Conservation (phyloP, 2,329 filamentous ascomycete genomes). For the Reticulascus tulasneorum region DNA sequence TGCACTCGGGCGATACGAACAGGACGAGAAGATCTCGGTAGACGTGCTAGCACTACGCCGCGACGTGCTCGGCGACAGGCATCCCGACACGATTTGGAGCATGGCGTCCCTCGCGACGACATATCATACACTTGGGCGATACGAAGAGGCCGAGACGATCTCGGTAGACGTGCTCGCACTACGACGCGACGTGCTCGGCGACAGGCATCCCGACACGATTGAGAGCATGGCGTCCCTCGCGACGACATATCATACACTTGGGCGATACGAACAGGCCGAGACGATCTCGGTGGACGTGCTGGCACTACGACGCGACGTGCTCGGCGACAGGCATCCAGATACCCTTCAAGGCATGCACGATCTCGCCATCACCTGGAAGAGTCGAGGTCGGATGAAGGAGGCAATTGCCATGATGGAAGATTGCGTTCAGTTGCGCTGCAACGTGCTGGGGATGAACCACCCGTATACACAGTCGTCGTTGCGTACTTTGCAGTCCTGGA, state of each 20-base stretch:
- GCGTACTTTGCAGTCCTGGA: no score
- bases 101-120: slow-evolving; percentile 4
- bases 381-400: neutral
- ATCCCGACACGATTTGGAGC: slow-evolving; percentile 4
- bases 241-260: slow-evolving; percentile 14
- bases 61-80: slow-evolving; percentile 17
- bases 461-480: neutral
- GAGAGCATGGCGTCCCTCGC: slow-evolving; percentile 3
- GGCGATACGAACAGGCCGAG: slow-evolving; percentile 16
- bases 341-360: slow-evolving; percentile 5
- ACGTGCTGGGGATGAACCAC: neutral
- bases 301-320: slow-evolving; percentile 10
- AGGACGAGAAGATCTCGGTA: slow-evolving; percentile 9
- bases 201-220: slow-evolving; percentile 15
- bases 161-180: slow-evolving; percentile 9
- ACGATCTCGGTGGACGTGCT: slow-evolving; percentile 7
- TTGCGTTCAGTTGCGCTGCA: slow-evolving; percentile 12
- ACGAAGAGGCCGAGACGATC: slow-evolving; percentile 13
- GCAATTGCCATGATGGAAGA: slow-evolving; percentile 14
- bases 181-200: slow-evolving; percentile 14
- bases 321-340: slow-evolving; percentile 17
- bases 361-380: neutral
- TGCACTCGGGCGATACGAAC: slow-evolving; percentile 13
- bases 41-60: slow-evolving; percentile 11
- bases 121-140: slow-evolving; percentile 16